Base-by-base conservation (phyloP, 495 filamentous ascomycete genomes). In the Podospora didyma region DNA sequence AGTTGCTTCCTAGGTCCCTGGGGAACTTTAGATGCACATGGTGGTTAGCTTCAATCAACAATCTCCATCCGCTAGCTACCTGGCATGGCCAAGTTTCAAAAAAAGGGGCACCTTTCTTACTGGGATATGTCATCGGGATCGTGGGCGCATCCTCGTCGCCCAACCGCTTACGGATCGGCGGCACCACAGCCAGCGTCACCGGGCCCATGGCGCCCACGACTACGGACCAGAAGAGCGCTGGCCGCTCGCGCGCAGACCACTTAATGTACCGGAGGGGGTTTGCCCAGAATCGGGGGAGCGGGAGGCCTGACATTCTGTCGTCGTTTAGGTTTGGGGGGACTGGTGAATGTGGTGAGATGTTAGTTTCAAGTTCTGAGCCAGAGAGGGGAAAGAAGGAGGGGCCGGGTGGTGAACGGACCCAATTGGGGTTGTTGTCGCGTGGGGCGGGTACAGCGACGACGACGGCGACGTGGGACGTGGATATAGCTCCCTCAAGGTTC, bases 51-150 rank as follows among this genome's bases (percentile, higher is more conserved):
- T n/a, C n/a, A n/a, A n/a, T 19, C 26, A 49, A 23, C 23, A 10
- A 49, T 10, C 22, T 24, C 3, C 20, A 3, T 49, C 5, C 23
- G n/a, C 20, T 12, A 14, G 3, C 20, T 3, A n/a, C 24, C 10
- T 23, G 11, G 2, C 21, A 41, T 3, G n/a, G n/a, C n/a, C n/a
- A n/a, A n/a, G n/a, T n/a, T n/a, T n/a, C n/a, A n/a, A n/a, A n/a
- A n/a, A n/a, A n/a, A n/a, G n/a, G n/a, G n/a, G n/a, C n/a, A n/a
- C n/a, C n/a, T n/a, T n/a, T n/a, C 89, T 71, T 82, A 98, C 94
- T 80, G 49, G 94, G 94, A 80, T 97, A 98, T 65, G 90, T 93
- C 72, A 89, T 63, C 12, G 94, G 94, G 58, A 97, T 84, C 42
- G 78, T 81, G 64, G 84, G 72, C 23, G 85, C 78, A 42, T 85